These are phyloP conservation scores for Perkinsus marinus DNA, from an alignment of 169 alveolate species.

Conservation along the genomic window DNA sequence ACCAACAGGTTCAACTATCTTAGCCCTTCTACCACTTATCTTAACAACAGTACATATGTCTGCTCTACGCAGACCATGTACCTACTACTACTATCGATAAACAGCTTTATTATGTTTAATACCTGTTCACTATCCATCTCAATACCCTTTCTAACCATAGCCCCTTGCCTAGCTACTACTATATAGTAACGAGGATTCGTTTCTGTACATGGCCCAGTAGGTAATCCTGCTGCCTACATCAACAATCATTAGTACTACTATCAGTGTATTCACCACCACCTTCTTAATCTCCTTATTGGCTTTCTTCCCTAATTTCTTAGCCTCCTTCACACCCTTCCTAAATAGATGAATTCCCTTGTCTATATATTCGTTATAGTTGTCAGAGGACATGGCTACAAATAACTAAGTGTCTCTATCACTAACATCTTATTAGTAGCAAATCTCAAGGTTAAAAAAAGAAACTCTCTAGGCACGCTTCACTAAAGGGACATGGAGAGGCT, in stretches of 20 bases:
- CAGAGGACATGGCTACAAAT: background rate
- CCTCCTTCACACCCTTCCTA: background rate
- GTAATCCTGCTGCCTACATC: background rate
- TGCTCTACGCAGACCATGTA: background rate
- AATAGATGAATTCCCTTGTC: background rate
- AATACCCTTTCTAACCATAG: background rate
- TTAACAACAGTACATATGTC: background rate
- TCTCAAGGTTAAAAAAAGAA: too few relatives aligned
- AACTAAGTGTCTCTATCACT: background rate
- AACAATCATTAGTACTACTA: background rate
- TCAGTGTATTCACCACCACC: background rate
- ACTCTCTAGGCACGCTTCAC: too few relatives aligned
- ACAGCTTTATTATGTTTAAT: background rate
- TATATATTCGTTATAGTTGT: background rate
- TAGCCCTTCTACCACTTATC: background rate
- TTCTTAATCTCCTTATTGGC: background rate
- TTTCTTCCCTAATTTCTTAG: background rate
- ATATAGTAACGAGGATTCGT: background rate
- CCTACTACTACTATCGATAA: background rate
- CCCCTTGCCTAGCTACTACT: background rate
- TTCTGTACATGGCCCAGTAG: background rate
- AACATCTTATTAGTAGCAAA: too few relatives aligned
- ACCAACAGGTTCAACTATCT: background rate
- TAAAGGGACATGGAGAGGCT: too few relatives aligned
- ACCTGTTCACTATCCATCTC: background rate